Conservation (phyloP, 2,329 filamentous ascomycete species). For the Raffaelea albimanens region DNA sequence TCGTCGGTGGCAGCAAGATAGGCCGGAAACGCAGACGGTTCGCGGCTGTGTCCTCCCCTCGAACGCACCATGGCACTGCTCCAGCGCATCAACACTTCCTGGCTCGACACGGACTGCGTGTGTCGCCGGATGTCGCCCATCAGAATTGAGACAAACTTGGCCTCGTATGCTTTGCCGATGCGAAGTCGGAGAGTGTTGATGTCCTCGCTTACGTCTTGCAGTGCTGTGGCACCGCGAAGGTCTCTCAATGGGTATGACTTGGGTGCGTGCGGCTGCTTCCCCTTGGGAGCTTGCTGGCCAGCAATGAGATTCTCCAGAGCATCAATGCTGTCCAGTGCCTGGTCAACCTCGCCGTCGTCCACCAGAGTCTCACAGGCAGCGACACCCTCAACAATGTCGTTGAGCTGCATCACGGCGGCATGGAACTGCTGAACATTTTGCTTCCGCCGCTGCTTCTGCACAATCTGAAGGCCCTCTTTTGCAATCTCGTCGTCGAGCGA, state of each 20-base stretch:
- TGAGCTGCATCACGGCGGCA: conserved; percentile 74
- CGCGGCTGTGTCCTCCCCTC: conserved; percentile 56
- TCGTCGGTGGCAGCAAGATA: conserved; percentile 67
- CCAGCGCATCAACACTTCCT: conserved; percentile 78
- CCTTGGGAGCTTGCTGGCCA: conserved; percentile 42
- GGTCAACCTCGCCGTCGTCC: conserved; percentile 73
- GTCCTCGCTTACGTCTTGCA: conserved; percentile 72
- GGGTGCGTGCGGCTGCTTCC: conserved; percentile 16
- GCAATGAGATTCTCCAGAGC: conserved; percentile 70
- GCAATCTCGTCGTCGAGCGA: conserved; percentile 82
- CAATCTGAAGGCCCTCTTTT: conserved; percentile 71
- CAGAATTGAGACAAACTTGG: conserved; percentile 67
- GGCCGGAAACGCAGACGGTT: conserved; percentile 61
- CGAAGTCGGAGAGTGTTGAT: conserved; percentile 66
- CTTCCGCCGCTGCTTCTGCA: conserved; percentile 69
- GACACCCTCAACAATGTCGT: conserved; percentile 66
- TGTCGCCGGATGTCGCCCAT: conserved; percentile 76
- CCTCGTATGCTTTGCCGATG: conserved; percentile 81
- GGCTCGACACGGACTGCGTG: conserved; percentile 58
- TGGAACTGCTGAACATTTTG: conserved; percentile 79
- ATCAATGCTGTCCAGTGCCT: conserved; percentile 69
- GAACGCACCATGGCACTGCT: conserved; percentile 64
- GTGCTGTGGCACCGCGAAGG: conserved; percentile 64
- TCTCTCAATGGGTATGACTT: conserved; percentile 43
- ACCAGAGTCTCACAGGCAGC: conserved; percentile 71